Evolutionary conservation across 2,329 filamentous ascomycete species (phyloP).

Genomic region (Penicillium digitatum): DNA sequence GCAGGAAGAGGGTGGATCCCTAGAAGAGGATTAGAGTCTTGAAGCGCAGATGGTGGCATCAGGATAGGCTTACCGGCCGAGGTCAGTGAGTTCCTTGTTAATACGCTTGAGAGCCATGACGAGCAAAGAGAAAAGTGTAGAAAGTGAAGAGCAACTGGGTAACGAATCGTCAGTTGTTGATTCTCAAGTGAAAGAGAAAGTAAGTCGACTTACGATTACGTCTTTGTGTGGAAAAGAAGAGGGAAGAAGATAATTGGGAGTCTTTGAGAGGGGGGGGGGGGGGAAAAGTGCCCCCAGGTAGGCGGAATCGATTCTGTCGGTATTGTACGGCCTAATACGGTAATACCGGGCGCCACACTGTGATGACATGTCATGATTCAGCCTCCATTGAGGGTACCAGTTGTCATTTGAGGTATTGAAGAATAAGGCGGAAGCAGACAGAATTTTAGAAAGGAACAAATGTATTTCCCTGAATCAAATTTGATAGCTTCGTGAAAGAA

Average conservation of each 20-base stretch:
- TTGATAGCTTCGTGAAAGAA: not conserved
- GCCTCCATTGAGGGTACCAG: not conserved
- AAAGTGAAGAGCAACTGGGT: conserved; percentile 7
- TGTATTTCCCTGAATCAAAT: not conserved
- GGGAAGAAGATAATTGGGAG: conserved; percentile 25
- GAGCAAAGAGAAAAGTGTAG: conserved; percentile 13
- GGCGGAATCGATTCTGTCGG: conserved; percentile 14
- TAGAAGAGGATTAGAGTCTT: conserved; percentile 40
- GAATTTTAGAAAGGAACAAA: not conserved
- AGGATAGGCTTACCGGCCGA: conserved; percentile 45
- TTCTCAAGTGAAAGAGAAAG: not conserved
- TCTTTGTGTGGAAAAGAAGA: conserved; percentile 32
- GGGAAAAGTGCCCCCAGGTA: conserved; percentile 18
- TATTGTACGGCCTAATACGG: conserved; percentile 16
- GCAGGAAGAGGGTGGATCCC: conserved; percentile 97
- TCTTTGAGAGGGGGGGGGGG: conserved; percentile 18
- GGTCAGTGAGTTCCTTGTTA: conserved; percentile 53
- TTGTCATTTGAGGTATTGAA: not conserved
- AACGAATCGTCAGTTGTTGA: not conserved
- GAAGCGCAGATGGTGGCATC: conserved; percentile 16
- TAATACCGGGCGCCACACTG: conserved; percentile 21
- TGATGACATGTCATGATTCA: conserved; percentile 19
- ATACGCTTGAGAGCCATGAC: conserved; percentile 52
- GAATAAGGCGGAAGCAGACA: not conserved
- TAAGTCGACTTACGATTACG: conserved; percentile 23